These are phyloP conservation scores for Talaromyces rugulosus DNA, from an alignment of 2,329 filamentous ascomycete species.

Conservation along the genomic window DNA sequence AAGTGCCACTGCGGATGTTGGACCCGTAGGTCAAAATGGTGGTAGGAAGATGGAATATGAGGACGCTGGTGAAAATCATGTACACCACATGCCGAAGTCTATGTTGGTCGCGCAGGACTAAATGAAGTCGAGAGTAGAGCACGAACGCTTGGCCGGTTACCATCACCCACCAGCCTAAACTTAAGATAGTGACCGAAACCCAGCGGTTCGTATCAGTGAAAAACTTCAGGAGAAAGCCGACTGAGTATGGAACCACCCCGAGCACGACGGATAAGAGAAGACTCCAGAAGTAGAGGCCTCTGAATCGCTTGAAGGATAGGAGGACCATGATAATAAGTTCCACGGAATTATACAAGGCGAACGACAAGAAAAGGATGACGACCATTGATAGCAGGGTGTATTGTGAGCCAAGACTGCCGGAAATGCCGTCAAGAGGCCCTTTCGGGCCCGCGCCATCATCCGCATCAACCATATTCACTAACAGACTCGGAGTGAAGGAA, in stretches of 20 bases:
- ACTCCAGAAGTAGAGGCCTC: conserved; percentile 42
- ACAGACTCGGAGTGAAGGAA: neutral
- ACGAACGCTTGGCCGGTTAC: conserved; percentile 60
- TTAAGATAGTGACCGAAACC: conserved; percentile 39
- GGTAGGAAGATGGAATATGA: conserved; percentile 52
- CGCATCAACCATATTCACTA: neutral
- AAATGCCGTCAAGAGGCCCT: conserved; percentile 7
- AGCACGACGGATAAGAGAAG: conserved; percentile 31
- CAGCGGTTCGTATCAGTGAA: conserved; percentile 28
- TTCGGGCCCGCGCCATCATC: neutral
- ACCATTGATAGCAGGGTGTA: conserved; percentile 6
- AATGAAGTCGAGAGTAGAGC: conserved; percentile 59
- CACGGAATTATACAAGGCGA: conserved; percentile 47
- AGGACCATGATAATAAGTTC: conserved; percentile 40
- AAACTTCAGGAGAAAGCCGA: conserved; percentile 42
- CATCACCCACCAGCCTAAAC: conserved; percentile 58
- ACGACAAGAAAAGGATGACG: conserved; percentile 25
- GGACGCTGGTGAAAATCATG: conserved; percentile 55
- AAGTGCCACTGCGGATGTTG: conserved; percentile 20
- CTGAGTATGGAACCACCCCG: conserved; percentile 34
- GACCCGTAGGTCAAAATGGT: conserved; percentile 52
- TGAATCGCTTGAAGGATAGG: conserved; percentile 35
- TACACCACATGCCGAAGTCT: conserved; percentile 48
- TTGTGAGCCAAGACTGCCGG: conserved; percentile 1
- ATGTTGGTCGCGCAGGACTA: conserved; percentile 51